Evolutionary conservation across 306 rosid species (phyloP).

Genomic region (Trifolium dubium): DNA sequence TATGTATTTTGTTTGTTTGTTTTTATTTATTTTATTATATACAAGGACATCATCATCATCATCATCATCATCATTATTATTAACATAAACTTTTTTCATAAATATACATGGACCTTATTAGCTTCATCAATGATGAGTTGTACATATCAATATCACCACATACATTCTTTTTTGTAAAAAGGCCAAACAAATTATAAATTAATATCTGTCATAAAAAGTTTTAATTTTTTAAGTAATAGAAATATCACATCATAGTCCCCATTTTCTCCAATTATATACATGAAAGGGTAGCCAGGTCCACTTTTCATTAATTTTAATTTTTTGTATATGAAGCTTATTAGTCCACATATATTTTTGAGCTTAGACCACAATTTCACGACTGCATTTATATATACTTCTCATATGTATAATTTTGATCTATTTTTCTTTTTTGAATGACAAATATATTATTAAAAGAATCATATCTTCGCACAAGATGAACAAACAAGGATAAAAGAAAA

Average conservation of each 20-base stretch:
- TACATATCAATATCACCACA: constrained; percentile 18
- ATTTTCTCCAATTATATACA: constrained; percentile 42
- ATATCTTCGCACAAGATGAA: no score
- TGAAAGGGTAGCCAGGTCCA: not conserved
- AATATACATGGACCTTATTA: constrained; percentile 26
- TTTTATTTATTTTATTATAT: no score
- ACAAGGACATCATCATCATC: no score
- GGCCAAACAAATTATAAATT: not conserved
- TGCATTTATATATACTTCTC: no score
- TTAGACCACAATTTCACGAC: no score
- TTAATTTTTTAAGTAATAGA: constrained; percentile 19
- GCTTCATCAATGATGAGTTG: constrained; percentile 34
- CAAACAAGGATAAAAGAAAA: no score
- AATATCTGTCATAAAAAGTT: constrained; percentile 38
- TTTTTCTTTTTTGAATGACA: no score
- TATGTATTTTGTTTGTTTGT: no score
- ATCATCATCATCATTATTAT: no score
- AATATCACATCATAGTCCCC: constrained; percentile 47
- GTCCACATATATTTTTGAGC: constrained; percentile 19
- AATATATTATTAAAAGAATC: no score
- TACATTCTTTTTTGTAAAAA: constrained; percentile 34
- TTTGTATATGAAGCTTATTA: not conserved
- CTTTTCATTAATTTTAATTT: not conserved
- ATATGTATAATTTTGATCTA: no score
- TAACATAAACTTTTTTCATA: no score